Percentiles rank a stretch among this genome's conserved stretches.
phyloP scores from a whole-genome alignment of 2,329 filamentous ascomycete genomes.

The Paecilomyces sp. region DNA sequence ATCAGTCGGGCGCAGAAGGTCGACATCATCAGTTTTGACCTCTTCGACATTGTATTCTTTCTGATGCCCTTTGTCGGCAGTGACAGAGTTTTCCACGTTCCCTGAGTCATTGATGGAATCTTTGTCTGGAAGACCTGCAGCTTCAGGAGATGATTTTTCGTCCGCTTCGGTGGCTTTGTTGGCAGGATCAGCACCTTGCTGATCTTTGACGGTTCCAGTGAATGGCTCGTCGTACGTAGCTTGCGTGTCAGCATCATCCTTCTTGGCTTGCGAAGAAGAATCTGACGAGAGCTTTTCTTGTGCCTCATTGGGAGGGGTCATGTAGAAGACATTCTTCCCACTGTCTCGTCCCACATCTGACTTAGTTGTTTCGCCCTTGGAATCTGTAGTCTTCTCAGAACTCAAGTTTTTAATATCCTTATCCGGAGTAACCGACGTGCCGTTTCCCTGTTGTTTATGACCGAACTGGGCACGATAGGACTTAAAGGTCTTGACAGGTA shows the following conservation, averaged over 20 bases:
- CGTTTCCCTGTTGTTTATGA: not conserved
- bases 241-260: not conserved
- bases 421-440: not conserved
- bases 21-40: conserved; percentile 21
- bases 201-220: not conserved
- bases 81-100: not conserved
- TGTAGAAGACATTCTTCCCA: not conserved
- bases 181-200: not conserved
- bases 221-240: not conserved
- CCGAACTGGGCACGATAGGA: not conserved
- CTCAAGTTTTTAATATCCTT: not conserved
- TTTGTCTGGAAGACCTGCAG: not conserved
- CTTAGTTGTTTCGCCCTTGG: not conserved
- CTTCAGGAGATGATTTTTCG: not conserved
- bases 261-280: not conserved
- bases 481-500: conserved; percentile 1
- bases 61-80: not conserved
- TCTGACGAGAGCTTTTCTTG: not conserved
- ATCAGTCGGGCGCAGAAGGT: conserved; percentile 27
- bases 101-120: not conserved
- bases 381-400: not conserved
- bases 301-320: not conserved
- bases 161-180: not conserved
- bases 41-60: conserved; percentile 4
- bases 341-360: not conserved